phyloP scores from a whole-genome alignment of 140 eudicot genomes.

The Oenanthe javanica region DNA sequence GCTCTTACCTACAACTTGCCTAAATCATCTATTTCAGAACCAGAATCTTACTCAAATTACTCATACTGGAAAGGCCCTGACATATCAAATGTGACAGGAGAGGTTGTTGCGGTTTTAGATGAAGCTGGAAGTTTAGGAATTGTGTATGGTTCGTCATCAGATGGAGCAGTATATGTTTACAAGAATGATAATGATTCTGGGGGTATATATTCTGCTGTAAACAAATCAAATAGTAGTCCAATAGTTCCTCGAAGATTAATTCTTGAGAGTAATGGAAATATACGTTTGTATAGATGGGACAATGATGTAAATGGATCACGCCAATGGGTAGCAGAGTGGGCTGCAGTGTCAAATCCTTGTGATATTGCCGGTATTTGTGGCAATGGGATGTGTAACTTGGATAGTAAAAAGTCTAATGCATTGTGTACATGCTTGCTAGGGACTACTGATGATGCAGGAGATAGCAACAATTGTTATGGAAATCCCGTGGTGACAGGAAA shows the following conservation, averaged over 20 bases:
- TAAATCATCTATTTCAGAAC: constrained; percentile 26
- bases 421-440: constrained; percentile 72
- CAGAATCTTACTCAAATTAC: constrained; percentile 48
- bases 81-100: constrained; percentile 81
- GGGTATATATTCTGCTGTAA: constrained; percentile 42
- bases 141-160: constrained; percentile 56
- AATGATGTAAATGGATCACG: constrained; percentile 71
- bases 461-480: constrained; percentile 33
- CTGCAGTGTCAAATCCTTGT: constrained; percentile 91
- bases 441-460: constrained; percentile 18
- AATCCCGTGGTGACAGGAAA: constrained; percentile 51
- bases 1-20: constrained; percentile 64
- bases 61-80: constrained; percentile 89
- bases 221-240: constrained; percentile 31
- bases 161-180: constrained; percentile 74
- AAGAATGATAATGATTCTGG: constrained; percentile 66
- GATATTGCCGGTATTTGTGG: constrained; percentile 84
- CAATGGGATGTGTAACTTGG: constrained; percentile 75
- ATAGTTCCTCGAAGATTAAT: constrained; percentile 45
- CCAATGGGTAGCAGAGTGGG: constrained; percentile 96
- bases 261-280: constrained; percentile 73
- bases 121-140: constrained; percentile 85
- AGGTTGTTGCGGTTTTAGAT: constrained; percentile 73
- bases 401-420: constrained; percentile 50
- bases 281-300: constrained; percentile 76